phyloP scores from a whole-genome alignment of 2,329 filamentous ascomycete genomes.

The Huntiella omanensis region DNA sequence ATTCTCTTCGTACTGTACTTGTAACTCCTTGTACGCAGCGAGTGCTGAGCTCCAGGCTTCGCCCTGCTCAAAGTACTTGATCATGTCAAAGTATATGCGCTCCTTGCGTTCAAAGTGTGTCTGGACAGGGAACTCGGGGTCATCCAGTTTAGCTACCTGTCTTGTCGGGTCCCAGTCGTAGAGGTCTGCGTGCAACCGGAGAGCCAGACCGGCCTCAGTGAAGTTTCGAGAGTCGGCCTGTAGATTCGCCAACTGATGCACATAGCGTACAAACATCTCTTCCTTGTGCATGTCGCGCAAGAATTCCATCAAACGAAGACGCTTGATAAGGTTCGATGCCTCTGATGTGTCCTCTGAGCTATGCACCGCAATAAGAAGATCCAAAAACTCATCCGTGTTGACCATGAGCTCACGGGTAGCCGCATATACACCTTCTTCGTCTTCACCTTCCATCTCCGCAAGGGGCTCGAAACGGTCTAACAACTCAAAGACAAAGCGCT shows the following conservation, averaged over 20 bases:
- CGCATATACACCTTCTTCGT: conserved; percentile 46
- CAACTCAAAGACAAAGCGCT: conserved; percentile 77
- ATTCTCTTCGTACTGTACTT: conserved; percentile 76
- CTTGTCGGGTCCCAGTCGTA: conserved; percentile 74
- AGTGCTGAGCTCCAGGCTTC: conserved; percentile 83
- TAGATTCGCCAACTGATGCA: conserved; percentile 70
- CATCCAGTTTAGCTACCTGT: conserved; percentile 44
- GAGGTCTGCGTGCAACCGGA: conserved; percentile 78
- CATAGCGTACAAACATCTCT: conserved; percentile 89
- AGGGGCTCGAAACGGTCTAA: conserved; percentile 62
- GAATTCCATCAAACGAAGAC: conserved; percentile 84
- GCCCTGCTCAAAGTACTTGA: conserved; percentile 87
- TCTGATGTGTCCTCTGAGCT: conserved; percentile 55
- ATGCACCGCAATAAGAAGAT: conserved; percentile 78
- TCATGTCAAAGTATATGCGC: conserved; percentile 80
- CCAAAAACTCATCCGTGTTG: conserved; percentile 77
- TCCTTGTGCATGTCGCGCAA: conserved; percentile 92
- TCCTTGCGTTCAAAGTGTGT: conserved; percentile 86
- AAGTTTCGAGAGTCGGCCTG: conserved; percentile 61
- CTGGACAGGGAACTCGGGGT: conserved; percentile 66
- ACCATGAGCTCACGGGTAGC: conserved; percentile 62
- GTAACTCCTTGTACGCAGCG: conserved; percentile 74
- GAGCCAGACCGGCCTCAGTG: conserved; percentile 72
- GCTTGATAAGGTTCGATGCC: conserved; percentile 69
- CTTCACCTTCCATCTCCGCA: conserved; percentile 35